Evolutionary conservation across 257 asterid genomes (phyloP), one percentile per base, ranked within the genome.

Genomic region (Mitragyna speciosa): DNA sequence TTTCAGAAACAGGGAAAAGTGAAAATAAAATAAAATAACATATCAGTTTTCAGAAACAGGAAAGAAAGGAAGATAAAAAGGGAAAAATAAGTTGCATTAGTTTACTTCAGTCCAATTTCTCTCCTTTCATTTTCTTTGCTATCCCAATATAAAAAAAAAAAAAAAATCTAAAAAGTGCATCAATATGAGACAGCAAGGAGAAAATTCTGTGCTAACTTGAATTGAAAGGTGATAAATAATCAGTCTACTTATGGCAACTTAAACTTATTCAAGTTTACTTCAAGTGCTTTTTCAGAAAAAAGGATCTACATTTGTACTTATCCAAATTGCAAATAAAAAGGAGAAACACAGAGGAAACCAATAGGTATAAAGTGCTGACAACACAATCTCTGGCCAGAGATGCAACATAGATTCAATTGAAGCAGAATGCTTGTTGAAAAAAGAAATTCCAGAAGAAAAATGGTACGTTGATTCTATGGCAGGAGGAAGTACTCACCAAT

Each of bases 401-500:
- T 6, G 24, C 52, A 74, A 56, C 5, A 47, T 11, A 52, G 20
- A 19, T 74, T 48, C 10, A 56, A 56, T 19, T 20, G 64, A 19
- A 56, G 64, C 26, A 56, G 26, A 0, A 56, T 19, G 64, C 7
- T 70, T 39, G 16, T 15, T 11, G 47, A 20, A 28, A 1, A 36
- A 36, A 36, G 4, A 36, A 36, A 36, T 4, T 1, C 39, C 4
- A 36, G 39, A 36, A 36, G 39, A 36, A 36, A 36, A 36, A 36
- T 4, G 39, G 39, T 36, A 36, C 4, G 39, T 36, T 36, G 39
- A 36, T 36, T 36, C 4, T 19, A 67, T 67, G 20, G 63, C 70
- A 56, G 68, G 43, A 22, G 56, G 64, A 68, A 79, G 33, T 65
- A 51, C 95, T 95, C 67, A 96, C 99, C 99, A 58, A 96, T 94